A percentile compares a stretch with the other conserved stretches of the same genome.
phyloP scores from a whole-genome alignment of 108 stramenopile genomes.

The Fistulifera pelliculosa region DNA sequence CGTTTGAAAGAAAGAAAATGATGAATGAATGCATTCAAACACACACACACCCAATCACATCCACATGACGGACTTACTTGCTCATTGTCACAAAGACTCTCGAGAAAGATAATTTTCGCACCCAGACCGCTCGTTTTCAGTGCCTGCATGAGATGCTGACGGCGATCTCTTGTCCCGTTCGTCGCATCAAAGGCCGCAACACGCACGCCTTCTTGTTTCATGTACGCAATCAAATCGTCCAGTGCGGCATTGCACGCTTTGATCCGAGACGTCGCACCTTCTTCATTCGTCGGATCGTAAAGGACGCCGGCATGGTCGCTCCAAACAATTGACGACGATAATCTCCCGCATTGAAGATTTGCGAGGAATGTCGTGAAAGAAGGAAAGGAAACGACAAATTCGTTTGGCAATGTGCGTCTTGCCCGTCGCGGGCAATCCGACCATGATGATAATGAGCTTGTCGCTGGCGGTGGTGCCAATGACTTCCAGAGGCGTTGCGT shows the following conservation, averaged over 20 bases:
- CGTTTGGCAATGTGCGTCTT: conserved; percentile 96
- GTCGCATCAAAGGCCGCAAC: conserved; percentile 96
- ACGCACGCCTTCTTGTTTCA: conserved; percentile 27
- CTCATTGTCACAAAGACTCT: conserved; percentile 82
- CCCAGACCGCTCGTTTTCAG: conserved; percentile 28
- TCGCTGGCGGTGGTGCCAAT: conserved; percentile 76
- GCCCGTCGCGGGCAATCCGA: conserved; percentile 94
- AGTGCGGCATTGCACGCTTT: conserved; percentile 82
- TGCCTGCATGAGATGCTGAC: conserved; percentile 42
- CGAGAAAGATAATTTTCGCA: conserved; percentile 85
- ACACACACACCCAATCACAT: background rate
- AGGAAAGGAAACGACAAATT: conserved; percentile 84
- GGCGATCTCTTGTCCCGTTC: conserved; percentile 75
- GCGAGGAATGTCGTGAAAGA: conserved; percentile 87
- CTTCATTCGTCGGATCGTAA: conserved; percentile 86
- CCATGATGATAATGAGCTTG: conserved; percentile 92
- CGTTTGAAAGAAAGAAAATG: background rate
- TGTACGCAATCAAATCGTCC: conserved; percentile 63
- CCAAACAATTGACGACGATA: conserved; percentile 84
- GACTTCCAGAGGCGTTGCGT: conserved; percentile 83
- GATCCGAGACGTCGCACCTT: conserved; percentile 44
- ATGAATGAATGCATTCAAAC: too few relatives aligned
- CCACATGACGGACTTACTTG: conserved; percentile 27
- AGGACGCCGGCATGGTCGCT: conserved; percentile 62
- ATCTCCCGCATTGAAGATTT: conserved; percentile 93